Evolutionary conservation across 257 asterid species (phyloP), one percentile per base, ranked within the genome.

Genomic region (Salvia miltiorrhiza): DNA sequence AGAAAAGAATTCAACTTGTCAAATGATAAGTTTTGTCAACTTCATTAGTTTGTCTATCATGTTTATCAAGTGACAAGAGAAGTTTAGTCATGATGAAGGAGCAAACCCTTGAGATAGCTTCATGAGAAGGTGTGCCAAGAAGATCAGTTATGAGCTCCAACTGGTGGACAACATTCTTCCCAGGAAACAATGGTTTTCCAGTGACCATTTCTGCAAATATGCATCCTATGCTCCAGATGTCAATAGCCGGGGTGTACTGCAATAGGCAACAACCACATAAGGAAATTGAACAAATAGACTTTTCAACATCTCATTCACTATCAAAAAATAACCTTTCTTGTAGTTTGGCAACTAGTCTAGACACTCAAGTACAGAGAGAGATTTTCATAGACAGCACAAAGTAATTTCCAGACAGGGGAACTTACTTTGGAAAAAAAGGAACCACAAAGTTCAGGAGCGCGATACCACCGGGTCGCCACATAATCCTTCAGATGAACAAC

Each of bases 381-480:
- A n/a, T 7, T 37, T 69, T 30, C 50, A 50, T 12, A 45, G 52
- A 56, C 21, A 24, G 21, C 33, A 23, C 44, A 19, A 55, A 41
- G 45, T 40, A 13, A 39, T 19, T 20, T 9, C 32, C 53, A 41
- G 54, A 61, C 12, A 80, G 14, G 70, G 58, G 21, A 73, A 78
- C 97, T 85, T 80, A 93, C 98, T 83, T 80, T 94, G 80, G 97
- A 94, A 79, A 83, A 94, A 75, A 94, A 94, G 50, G 97, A 94
- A 64, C 99, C 99, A 72, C 99, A 94, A 77, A 94, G 99, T 78
- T 94, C 99, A 72, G 97, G 99, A 80, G 99, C 99, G 66, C 99
- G 97, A 78, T 94, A 94, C 97, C 97, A 94, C 67, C 97, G 93
- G 48, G 97, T 93, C 32, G 99, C 99, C 81, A 93, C 99, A 37